These are phyloP conservation scores for Fusarium musae DNA, from an alignment of 2,329 filamentous ascomycete genomes.

Conservation along the genomic window DNA sequence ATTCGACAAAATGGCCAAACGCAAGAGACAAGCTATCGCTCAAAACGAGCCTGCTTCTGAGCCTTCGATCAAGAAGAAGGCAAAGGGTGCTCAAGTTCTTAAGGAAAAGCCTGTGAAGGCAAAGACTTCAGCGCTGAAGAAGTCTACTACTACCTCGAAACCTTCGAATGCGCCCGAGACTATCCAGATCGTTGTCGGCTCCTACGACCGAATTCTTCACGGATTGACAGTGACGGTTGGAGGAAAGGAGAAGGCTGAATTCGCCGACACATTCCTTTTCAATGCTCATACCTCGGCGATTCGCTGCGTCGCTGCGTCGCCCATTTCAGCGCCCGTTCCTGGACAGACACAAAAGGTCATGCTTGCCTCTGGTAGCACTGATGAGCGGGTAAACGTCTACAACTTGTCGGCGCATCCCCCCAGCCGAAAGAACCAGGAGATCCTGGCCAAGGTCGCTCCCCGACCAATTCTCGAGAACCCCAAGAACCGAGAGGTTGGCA, in stretches of 20 bases:
- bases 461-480: constrained; percentile 84
- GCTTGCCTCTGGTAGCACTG: constrained; percentile 89
- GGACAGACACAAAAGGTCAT: constrained; percentile 83
- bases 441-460: constrained; percentile 74
- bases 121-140: constrained; percentile 32
- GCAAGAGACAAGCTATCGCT: constrained; percentile 57
- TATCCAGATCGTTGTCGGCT: constrained; percentile 92
- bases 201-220: constrained; percentile 93
- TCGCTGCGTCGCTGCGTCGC: constrained; percentile 87
- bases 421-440: constrained; percentile 64
- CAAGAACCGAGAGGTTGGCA: constrained; percentile 88
- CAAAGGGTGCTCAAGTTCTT: constrained; percentile 27
- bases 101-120: constrained; percentile 29
- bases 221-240: constrained; percentile 82
- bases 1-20: constrained; percentile 56
- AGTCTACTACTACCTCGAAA: constrained; percentile 34
- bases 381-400: constrained; percentile 96
- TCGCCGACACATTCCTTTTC: constrained; percentile 95
- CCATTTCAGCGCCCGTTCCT: constrained; percentile 69
- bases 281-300: constrained; percentile 92
- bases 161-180: constrained; percentile 56
- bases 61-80: constrained; percentile 45
- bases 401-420: constrained; percentile 79
- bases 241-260: constrained; percentile 63
- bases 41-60: constrained; percentile 43